Conservation (phyloP, 495 filamentous ascomycete species). For the Thermothielavioides terrestris region DNA sequence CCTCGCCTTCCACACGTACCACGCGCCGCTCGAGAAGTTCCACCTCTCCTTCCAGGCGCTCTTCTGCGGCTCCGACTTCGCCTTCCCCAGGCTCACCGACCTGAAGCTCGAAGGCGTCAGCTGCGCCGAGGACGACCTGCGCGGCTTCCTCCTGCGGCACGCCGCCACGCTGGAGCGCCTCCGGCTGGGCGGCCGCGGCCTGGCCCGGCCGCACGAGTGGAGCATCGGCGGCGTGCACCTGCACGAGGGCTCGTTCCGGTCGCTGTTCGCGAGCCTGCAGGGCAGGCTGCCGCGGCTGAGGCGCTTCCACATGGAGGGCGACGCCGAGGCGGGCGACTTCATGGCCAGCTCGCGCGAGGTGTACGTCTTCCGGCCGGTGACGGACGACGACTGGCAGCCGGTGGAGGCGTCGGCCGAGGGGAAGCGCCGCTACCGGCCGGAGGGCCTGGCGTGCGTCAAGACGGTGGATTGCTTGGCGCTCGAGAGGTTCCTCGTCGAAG, state of each 20-base stretch:
- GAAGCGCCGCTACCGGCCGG: not conserved
- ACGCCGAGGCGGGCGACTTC: slow-evolving; percentile 35
- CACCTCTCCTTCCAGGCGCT: slow-evolving; percentile 32
- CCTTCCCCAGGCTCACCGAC: slow-evolving; percentile 32
- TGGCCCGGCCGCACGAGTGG: slow-evolving; percentile 31
- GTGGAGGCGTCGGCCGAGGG: not conserved
- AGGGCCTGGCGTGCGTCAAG: slow-evolving; percentile 12
- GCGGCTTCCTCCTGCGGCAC: slow-evolving; percentile 35
- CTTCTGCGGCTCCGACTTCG: slow-evolving; percentile 24
- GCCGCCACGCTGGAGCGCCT: slow-evolving; percentile 32
- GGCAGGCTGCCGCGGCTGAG: slow-evolving; percentile 28
- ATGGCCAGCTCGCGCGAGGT: slow-evolving; percentile 31
- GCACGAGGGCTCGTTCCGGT: slow-evolving; percentile 36
- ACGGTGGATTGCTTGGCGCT: slow-evolving; percentile 35
- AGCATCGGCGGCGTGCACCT: slow-evolving; percentile 38
- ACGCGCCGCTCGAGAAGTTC: slow-evolving; percentile 35
- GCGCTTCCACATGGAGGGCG: slow-evolving; percentile 39
- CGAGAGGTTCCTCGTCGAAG: slow-evolving; percentile 35
- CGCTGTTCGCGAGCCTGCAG: slow-evolving; percentile 33
- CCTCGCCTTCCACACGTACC: slow-evolving; percentile 38
- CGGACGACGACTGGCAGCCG: slow-evolving; percentile 35
- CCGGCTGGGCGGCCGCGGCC: slow-evolving; percentile 38
- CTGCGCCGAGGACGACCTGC: slow-evolving; percentile 38
- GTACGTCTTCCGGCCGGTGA: slow-evolving; percentile 37
- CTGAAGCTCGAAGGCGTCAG: slow-evolving; percentile 37